A percentile compares a stretch with the other conserved stretches of the same genome.
phyloP scores from a whole-genome alignment of 257 asterid species.

The Scutellaria baicalensis region DNA sequence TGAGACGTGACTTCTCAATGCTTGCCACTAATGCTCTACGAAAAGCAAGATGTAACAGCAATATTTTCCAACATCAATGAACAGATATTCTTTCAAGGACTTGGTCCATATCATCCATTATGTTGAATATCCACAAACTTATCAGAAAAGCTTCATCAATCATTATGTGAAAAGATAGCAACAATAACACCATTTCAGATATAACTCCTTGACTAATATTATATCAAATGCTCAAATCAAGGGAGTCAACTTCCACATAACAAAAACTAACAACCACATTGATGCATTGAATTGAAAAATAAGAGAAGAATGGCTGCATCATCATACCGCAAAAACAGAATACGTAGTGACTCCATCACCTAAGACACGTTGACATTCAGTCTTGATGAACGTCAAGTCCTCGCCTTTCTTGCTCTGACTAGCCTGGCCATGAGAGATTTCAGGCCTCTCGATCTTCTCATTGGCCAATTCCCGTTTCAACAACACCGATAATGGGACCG shows the following conservation, averaged over 20 bases:
- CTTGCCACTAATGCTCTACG: not conserved
- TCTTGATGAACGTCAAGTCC: slow-evolving; percentile 78
- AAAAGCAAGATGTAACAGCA: not conserved
- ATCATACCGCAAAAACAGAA: slow-evolving; percentile 79
- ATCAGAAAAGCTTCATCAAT: not conserved
- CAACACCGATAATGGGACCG: slow-evolving; percentile 89
- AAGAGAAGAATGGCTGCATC: not conserved
- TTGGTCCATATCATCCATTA: not conserved
- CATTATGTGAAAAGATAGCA: not conserved
- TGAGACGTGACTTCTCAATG: not conserved
- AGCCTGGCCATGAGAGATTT: slow-evolving; percentile 72
- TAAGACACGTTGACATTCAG: slow-evolving; percentile 74
- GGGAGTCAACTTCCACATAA: not conserved
- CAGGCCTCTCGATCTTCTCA: slow-evolving; percentile 94
- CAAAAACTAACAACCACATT: not conserved
- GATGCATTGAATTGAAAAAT: not conserved
- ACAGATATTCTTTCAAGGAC: not conserved
- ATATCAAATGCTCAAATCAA: slow-evolving; percentile 12
- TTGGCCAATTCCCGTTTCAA: slow-evolving; percentile 84
- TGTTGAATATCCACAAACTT: not conserved
- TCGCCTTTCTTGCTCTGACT: slow-evolving; percentile 96
- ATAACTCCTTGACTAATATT: not conserved
- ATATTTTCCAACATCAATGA: not conserved
- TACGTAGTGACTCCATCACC: slow-evolving; percentile 91
- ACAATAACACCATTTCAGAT: not conserved